Base-by-base conservation (phyloP, 2,329 filamentous ascomycete genomes). In the Ascochyta koolunga region DNA sequence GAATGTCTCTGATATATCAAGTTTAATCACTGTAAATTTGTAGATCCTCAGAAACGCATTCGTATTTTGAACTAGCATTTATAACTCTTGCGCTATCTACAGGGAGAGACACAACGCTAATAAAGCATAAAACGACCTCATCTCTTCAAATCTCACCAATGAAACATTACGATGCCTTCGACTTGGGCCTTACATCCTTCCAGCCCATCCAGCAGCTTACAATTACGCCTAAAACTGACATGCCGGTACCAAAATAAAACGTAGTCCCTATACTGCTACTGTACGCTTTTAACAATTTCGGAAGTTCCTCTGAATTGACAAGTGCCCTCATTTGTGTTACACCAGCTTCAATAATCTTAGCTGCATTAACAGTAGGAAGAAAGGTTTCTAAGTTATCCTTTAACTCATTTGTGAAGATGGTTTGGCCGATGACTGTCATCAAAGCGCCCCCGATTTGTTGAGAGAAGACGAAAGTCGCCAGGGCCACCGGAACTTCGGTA, bases 201-300 rank as follows among this genome's bases (percentile, higher is more conserved):
- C 49, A 53, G 2, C 54, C 54, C 42, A 53, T 52, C 42, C 54
- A 44, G 27, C n/a, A 53, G 24, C 38, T 35, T 31, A 45, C 38
- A 15, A 57, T 21, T 7, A 47, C 29, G 22, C 49, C 37, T 8
- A 42, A 15, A n/a, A 36, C 13, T 6, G 47, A 50, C 29, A 54
- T 31, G 5, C 67, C 76, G 1, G 72, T 66, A 5, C 71, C 68
- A 19, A 81, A 49, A 55, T 78, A 80, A 42, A 80, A 80, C 0
- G 76, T 68, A 1, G 61, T 56, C 44, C 73, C 67, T 16, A 81
- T 55, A 27, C 72, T 73, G 16, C 71, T 68, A 1, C 72, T 65
- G 53, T 82, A 82, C 1, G 79, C 86, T 0, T 77, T 18, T 16
- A 40, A 16, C 2, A 48, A 19, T 7, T 3, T 18, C 27, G 45